Conservation (phyloP, 345 rosid genomes). For the Gossypium australe region DNA sequence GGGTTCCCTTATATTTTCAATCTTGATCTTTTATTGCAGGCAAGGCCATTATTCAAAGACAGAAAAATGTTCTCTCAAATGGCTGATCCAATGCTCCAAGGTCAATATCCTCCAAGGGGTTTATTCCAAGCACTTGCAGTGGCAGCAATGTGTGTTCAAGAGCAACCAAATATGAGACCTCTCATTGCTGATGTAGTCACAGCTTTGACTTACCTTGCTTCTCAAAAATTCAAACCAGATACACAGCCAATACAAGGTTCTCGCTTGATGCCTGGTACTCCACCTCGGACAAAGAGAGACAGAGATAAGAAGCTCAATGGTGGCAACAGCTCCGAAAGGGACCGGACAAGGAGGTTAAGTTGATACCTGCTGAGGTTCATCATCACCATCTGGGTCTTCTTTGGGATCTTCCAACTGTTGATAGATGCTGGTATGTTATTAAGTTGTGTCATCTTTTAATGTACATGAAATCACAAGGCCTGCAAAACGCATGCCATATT, state of each 20-base stretch:
- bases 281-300: slow-evolving; percentile 48
- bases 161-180: slow-evolving; percentile 81
- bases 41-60: slow-evolving; percentile 75
- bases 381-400: background rate
- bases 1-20: background rate
- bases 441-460: background rate
- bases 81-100: slow-evolving; percentile 80
- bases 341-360: slow-evolving; percentile 18
- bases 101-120: slow-evolving; percentile 75
- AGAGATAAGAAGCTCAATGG: slow-evolving; percentile 26
- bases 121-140: slow-evolving; percentile 91
- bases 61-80: slow-evolving; percentile 70
- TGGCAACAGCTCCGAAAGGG: slow-evolving; percentile 21
- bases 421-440: background rate
- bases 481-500: background rate
- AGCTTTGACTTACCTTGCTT: slow-evolving; percentile 75
- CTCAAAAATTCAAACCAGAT: slow-evolving; percentile 58
- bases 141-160: slow-evolving; percentile 92
- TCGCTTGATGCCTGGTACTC: slow-evolving; percentile 42
- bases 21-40: slow-evolving; percentile 40
- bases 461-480: background rate
- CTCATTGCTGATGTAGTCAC: slow-evolving; percentile 86
- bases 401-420: background rate
- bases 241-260: slow-evolving; percentile 28
- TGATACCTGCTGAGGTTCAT: slow-evolving; percentile 3